phyloP scores from a whole-genome alignment of 768 basidiomycete species.

The Saitozyma sp. region DNA sequence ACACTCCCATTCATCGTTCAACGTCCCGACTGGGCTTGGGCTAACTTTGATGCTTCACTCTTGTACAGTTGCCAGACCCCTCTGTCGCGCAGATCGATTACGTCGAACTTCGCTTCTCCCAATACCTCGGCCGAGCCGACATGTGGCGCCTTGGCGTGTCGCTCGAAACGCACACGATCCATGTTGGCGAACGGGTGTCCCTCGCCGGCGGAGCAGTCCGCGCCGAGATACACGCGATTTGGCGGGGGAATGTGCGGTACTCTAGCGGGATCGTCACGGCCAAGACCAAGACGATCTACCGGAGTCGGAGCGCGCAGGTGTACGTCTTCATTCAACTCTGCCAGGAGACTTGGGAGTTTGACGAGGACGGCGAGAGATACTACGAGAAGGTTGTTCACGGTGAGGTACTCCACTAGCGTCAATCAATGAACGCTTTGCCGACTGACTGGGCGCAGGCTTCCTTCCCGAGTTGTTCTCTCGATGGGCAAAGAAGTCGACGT shows the following conservation, averaged over 20 bases:
- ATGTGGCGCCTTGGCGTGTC: slow-evolving; percentile 92
- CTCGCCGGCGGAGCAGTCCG: slow-evolving; percentile 75
- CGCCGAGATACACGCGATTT: slow-evolving; percentile 79
- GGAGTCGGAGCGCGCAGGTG: slow-evolving; percentile 85
- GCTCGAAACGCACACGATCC: slow-evolving; percentile 76
- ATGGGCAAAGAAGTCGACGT: slow-evolving; percentile 81
- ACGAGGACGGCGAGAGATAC: slow-evolving; percentile 91
- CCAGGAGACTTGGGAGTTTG: slow-evolving; percentile 93
- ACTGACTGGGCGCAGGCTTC: slow-evolving; percentile 59
- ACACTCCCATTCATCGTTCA: too few species aligned
- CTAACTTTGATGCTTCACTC: background rate
- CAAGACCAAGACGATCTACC: slow-evolving; percentile 81
- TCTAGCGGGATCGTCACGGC: slow-evolving; percentile 76
- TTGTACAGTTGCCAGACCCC: slow-evolving; percentile 58
- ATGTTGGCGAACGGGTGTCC: slow-evolving; percentile 77
- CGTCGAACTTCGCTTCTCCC: slow-evolving; percentile 87
- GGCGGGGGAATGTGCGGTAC: slow-evolving; percentile 58
- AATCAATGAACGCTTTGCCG: background rate
- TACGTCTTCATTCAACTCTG: slow-evolving; percentile 97
- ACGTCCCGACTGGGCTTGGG: background rate
- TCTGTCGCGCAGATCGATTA: slow-evolving; percentile 50
- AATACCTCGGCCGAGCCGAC: slow-evolving; percentile 91
- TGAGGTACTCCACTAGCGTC: slow-evolving; percentile 21
- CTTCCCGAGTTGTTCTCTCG: slow-evolving; percentile 81
- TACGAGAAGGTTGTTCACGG: slow-evolving; percentile 96